Percentiles rank a stretch among this genome's conserved stretches.
These are phyloP conservation scores for Dianthus caryophyllus DNA, from an alignment of 148 eudicot genomes.

Conservation along the genomic window DNA sequence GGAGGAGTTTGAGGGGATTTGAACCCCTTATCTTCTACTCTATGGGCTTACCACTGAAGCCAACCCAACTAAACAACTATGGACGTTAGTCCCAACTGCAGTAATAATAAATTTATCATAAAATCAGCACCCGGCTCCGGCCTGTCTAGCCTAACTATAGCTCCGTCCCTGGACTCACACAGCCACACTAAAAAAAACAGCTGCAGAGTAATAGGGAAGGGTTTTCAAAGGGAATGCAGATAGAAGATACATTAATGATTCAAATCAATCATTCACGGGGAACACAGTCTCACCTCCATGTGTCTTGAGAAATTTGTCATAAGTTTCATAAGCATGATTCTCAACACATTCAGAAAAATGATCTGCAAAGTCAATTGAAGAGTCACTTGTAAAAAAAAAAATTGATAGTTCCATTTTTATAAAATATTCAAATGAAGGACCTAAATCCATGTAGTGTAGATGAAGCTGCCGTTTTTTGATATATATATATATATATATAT, in stretches of 20 bases:
- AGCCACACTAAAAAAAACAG: too few relatives aligned
- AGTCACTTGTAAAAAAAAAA: background rate
- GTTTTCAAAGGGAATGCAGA: conserved; percentile 4
- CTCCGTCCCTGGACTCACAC: too few relatives aligned
- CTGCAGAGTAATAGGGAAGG: background rate
- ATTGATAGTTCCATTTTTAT: background rate
- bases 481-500: too few relatives aligned
- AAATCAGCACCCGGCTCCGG: too few relatives aligned
- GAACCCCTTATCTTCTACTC: too few relatives aligned
- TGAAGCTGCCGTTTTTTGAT: background rate
- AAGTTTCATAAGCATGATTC: conserved; percentile 87
- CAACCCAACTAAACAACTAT: too few relatives aligned
- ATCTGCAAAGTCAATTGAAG: conserved; percentile 49
- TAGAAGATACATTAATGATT: background rate
- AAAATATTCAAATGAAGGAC: too few relatives aligned
- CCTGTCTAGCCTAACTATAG: too few relatives aligned
- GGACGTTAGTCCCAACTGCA: too few relatives aligned
- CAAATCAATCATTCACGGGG: background rate
- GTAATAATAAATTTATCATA: too few relatives aligned
- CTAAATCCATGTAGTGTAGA: background rate
- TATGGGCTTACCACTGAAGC: too few relatives aligned
- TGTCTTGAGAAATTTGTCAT: conserved; percentile 85
- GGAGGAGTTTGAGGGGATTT: too few relatives aligned
- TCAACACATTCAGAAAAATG: conserved; percentile 98
- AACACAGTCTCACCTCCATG: conserved; percentile 56